phyloP scores from a whole-genome alignment of 441 rosid genomes.

The Sinapis alba region DNA sequence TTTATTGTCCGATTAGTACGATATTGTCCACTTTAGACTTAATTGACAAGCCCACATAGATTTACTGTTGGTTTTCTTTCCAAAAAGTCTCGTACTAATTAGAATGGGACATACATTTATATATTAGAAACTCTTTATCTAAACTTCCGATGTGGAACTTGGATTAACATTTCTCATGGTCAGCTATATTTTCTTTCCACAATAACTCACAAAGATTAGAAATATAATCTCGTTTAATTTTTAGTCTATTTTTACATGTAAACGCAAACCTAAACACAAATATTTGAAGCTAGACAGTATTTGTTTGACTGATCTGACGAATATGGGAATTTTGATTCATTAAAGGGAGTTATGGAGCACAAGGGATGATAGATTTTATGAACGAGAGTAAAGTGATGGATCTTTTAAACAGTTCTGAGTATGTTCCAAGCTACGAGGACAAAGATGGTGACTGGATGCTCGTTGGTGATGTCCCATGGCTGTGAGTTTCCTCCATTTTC shows the following conservation, averaged over 20 bases:
- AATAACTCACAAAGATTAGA: background rate
- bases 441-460: slow-evolving; percentile 79
- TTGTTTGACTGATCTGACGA: background rate
- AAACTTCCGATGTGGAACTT: too few species aligned
- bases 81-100: too few species aligned
- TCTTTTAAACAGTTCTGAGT: slow-evolving; percentile 80
- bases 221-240: background rate
- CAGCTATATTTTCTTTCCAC: background rate
- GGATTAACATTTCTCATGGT: too few species aligned
- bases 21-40: too few species aligned
- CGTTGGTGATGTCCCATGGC: slow-evolving; percentile 65
- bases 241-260: background rate
- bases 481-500: slow-evolving; percentile 19
- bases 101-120: too few species aligned
- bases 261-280: background rate
- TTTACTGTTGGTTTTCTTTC: too few species aligned
- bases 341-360: slow-evolving; percentile 69
- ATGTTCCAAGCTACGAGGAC: slow-evolving; percentile 91
- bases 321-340: background rate
- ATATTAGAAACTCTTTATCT: too few species aligned
- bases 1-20: too few species aligned
- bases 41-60: too few species aligned
- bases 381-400: slow-evolving; percentile 91
- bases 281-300: background rate
- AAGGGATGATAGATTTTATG: slow-evolving; percentile 91